Evolutionary conservation across 441 rosid genomes (phyloP).

Genomic region (Raphanus hybrid): DNA sequence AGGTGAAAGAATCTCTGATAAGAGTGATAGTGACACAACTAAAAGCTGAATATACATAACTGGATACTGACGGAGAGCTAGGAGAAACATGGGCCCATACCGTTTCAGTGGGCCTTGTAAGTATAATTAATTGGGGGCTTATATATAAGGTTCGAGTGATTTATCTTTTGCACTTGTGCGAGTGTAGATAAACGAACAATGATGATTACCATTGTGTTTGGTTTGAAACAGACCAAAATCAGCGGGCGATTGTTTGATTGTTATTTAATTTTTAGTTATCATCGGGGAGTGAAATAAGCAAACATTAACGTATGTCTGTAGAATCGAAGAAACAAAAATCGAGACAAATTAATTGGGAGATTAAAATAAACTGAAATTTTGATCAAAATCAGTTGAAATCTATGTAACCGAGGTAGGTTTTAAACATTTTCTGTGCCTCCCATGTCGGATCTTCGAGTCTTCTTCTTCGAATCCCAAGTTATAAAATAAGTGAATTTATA

Average conservation of each 20-base stretch:
- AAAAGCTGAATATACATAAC: slow-evolving; percentile 3
- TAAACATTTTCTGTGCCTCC: slow-evolving; percentile 37
- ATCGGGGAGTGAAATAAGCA: slow-evolving; percentile 45
- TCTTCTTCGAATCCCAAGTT: slow-evolving; percentile 41
- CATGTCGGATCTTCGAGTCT: slow-evolving; percentile 45
- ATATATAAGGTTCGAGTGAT: background rate
- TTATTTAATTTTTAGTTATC: slow-evolving; percentile 5
- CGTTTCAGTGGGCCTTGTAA: background rate
- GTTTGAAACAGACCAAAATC: slow-evolving; percentile 43
- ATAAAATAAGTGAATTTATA: background rate
- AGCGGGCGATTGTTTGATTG: slow-evolving; percentile 16
- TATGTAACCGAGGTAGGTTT: slow-evolving; percentile 34
- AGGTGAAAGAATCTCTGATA: background rate
- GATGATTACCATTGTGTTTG: slow-evolving; percentile 41
- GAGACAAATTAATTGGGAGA: slow-evolving; percentile 34
- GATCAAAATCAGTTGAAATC: background rate
- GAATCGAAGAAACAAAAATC: slow-evolving; percentile 40
- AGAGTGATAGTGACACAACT: background rate
- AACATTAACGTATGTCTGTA: slow-evolving; percentile 50
- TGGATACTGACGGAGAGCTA: background rate
- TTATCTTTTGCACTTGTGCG: background rate
- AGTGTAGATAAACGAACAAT: background rate
- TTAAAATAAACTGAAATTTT: slow-evolving; percentile 18
- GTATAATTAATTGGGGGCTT: background rate
- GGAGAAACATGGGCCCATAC: slow-evolving; percentile 10